Base-by-base conservation (phyloP, 345 rosid genomes). In the Reutealis trisperma region DNA sequence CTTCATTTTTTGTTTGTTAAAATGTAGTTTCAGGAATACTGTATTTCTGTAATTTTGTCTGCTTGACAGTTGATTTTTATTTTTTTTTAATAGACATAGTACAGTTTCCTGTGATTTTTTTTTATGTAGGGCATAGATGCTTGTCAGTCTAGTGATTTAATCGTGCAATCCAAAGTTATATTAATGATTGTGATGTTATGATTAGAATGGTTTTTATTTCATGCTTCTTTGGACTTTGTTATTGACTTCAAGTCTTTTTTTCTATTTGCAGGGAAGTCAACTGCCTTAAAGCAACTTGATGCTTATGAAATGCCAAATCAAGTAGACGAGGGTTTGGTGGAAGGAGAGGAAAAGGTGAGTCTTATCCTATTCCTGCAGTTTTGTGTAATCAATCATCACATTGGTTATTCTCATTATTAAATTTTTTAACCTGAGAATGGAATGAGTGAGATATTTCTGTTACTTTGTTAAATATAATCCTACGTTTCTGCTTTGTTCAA, bases 311-410 rank as follows among this genome's bases (percentile, higher is more conserved):
- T 6, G 7, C 75, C 34, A 64, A 80, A 77, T 27, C 64, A 75
- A 19, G 72, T 47, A 8, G 89, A 84, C 51, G 65, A 75, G 62
- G 80, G 47, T 44, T 61, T 41, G 10, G 62, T 34, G 30, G 89
- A 83, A 71, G 92, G 84, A 63, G 92, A 85, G 73, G 94, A 87
- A 73, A 89, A 87, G 83, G 98, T 88, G 80, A 86, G 90, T 70
- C 61, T 32, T 75, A 18, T 58, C 0, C 52, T 49, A 10, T 57
- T 27, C 16, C 27, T 27, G 41, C 8, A 47, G 18, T 42, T 44
- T 69, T 77, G 67, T 27, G 22, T 16, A 49, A 30, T 63, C 14
- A 51, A 14, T 62, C 70, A 14, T 77, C 62, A 44, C 30, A 32
- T 65, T 10, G 34, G 9, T 42, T 47, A 37, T 21, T 76, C 58